Conservation (phyloP, 345 rosid genomes). For the Isatis tinctoria region DNA sequence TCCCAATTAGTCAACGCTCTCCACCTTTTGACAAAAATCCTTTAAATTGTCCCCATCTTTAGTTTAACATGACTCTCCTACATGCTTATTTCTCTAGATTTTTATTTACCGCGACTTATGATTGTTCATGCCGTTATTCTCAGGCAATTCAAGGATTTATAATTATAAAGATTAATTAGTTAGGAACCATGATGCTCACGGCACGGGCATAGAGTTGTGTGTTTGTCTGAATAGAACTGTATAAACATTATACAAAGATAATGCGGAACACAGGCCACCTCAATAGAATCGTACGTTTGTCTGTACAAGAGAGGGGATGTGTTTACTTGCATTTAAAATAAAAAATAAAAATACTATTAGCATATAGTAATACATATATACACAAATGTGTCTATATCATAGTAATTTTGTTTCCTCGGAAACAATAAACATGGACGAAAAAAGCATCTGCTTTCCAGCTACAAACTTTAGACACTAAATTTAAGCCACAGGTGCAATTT, state of each 20-base stretch:
- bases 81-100: not conserved
- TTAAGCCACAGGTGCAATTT: constrained; percentile 21
- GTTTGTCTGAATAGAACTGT: constrained; percentile 23
- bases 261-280: constrained; percentile 29
- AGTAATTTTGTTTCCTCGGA: constrained; percentile 27
- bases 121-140: constrained; percentile 22
- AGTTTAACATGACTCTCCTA: not conserved
- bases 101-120: not conserved
- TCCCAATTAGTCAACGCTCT: constrained; percentile 32
- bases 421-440: constrained; percentile 24
- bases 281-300: constrained; percentile 30
- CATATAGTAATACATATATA: not conserved
- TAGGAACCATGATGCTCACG: constrained; percentile 31
- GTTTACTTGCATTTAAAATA: constrained; percentile 10
- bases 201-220: constrained; percentile 30
- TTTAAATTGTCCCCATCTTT: constrained; percentile 15
- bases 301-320: constrained; percentile 10
- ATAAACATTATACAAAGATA: constrained; percentile 22
- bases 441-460: constrained; percentile 36
- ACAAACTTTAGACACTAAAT: constrained; percentile 30
- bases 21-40: constrained; percentile 6
- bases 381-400: constrained; percentile 18
- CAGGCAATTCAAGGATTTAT: constrained; percentile 4
- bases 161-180: constrained; percentile 5
- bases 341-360: not conserved